Base-by-base conservation (phyloP, 352 stramenopile species). In the Phytophthora crassamura region DNA sequence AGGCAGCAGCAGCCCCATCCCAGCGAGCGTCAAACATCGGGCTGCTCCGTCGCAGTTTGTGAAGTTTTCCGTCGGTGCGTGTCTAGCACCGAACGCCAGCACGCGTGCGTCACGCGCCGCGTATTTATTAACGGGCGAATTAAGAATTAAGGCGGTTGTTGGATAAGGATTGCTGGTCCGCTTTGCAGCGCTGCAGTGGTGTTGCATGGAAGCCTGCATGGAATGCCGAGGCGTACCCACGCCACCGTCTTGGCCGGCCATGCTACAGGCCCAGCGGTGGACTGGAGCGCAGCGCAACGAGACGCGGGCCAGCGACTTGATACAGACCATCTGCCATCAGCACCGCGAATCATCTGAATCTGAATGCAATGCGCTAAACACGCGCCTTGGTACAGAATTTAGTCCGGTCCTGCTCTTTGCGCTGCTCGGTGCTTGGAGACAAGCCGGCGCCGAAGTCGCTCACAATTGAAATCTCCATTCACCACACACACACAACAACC, bases 1-100 rank as follows among this genome's bases (percentile, higher is more conserved):
- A n/a, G n/a, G n/a, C n/a, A n/a, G n/a, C n/a, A n/a, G n/a, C n/a
- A n/a, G n/a, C n/a, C n/a, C n/a, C n/a, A n/a, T n/a, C n/a, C n/a
- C n/a, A n/a, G n/a, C 49, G 46, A 55, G 28, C 42, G 34, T 36
- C 49, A 57, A 55, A 38, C 36, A 20, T 20, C 9, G 14, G 7
- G 28, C 36, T 28, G 36, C 47, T 40, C 16, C 58, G 49, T 67
- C 59, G 59, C 59, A 60, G 51, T 41, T 47, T 28, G 49, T 67
- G 59, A 67, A 67, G 59, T 67, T 62, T 66, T 61, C 59, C 60
- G 59, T 39, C 41, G 59, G 59, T 67, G 59, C 48, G 58, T 66
- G 58, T 66, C 58, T 66, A 66, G 30, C n/a, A 18, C 20, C n/a
- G n/a, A n/a, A n/a, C n/a, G n/a, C n/a, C n/a, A n/a, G n/a, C n/a